Evolutionary conservation across 129 eudicot species (phyloP), one percentile per base, ranked within the genome.

Genomic region (Dittrichia graveolens): DNA sequence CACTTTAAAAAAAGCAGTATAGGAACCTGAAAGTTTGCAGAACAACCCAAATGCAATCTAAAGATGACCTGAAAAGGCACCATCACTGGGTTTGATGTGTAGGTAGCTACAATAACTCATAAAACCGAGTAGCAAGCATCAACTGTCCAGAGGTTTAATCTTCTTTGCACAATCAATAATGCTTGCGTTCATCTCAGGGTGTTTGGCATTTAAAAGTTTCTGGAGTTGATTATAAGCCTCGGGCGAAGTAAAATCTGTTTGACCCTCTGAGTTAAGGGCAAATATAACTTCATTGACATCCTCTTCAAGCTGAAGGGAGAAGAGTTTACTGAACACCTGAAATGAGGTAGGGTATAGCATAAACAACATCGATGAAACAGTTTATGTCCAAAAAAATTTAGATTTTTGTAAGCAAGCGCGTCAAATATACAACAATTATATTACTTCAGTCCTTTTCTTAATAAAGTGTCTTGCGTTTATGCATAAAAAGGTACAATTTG

Each of bases 221-320:
- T 81, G 60, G 10, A 90, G 84, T 75, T 50, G 77, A 60, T 72
- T 53, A 73, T 78, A 76, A 55, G 89, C 83, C 69, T 88, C 86
- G 3, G 75, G 79, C 49, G 90, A 74, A 15, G 71, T 41, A 67
- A 80, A 75, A 61, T 83, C 88, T 1, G 75, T 56, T 24, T 18
- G 11, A 18, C 60, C 61, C 62, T 80, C 75, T 0, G 80, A 71
- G 41, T 94, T 88, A 7, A 87, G 78, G 19, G 91, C 99, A 75
- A 90, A 94, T 16, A 94, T 73, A 54, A 94, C 93, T 76, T 88
- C 99, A 73, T 90, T 90, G 14, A 90, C 91, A 76, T 94, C 99
- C 79, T 90, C 93, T 75, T 90, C 91, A 8, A 90, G 95, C 79
- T 88, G 82, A 65, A 94, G 96, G 65, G 40, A 72, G 66, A 78